These are phyloP conservation scores for Pouteria campechiana DNA, from an alignment of 179 eudicot species.

Conservation along the genomic window DNA sequence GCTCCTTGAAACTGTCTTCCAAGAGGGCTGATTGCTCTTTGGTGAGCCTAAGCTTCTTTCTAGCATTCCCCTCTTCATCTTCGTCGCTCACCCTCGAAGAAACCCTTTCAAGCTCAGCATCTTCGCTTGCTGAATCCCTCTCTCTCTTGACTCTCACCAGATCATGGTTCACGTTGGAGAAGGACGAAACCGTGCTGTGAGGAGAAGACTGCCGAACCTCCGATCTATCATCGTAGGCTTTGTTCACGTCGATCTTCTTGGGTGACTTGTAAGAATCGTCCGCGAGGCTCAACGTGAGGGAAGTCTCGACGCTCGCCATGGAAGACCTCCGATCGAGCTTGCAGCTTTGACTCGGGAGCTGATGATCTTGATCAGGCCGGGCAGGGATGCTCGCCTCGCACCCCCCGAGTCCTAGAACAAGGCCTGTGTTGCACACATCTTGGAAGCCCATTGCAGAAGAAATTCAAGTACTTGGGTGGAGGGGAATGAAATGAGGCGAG, in stretches of 20 bases:
- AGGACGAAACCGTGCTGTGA: constrained; percentile 37
- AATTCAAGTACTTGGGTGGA: too few species aligned
- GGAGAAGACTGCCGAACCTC: constrained; percentile 5
- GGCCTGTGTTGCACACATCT: constrained; percentile 22
- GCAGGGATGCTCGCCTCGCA: background rate
- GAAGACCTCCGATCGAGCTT: background rate
- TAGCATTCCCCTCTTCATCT: constrained; percentile 42
- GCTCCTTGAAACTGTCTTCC: constrained; percentile 80
- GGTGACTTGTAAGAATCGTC: constrained; percentile 4
- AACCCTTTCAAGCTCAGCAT: constrained; percentile 23
- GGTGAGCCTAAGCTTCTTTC: constrained; percentile 78
- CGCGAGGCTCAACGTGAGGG: constrained; percentile 35
- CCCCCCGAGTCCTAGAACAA: constrained; percentile 17
- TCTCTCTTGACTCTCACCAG: constrained; percentile 47
- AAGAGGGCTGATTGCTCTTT: constrained; percentile 79
- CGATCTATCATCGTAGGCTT: background rate
- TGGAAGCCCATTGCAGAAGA: constrained; percentile 17
- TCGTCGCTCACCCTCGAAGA: constrained; percentile 41
- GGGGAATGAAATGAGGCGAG: background rate
- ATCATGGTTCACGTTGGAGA: constrained; percentile 30
- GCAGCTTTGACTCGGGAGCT: too few species aligned
- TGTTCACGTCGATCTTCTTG: background rate
- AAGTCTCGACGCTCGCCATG: constrained; percentile 15
- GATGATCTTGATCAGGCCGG: background rate
- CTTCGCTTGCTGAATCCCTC: constrained; percentile 26